phyloP scores from a whole-genome alignment of 2,329 filamentous ascomycete genomes.

The Calonectria ilicicola region DNA sequence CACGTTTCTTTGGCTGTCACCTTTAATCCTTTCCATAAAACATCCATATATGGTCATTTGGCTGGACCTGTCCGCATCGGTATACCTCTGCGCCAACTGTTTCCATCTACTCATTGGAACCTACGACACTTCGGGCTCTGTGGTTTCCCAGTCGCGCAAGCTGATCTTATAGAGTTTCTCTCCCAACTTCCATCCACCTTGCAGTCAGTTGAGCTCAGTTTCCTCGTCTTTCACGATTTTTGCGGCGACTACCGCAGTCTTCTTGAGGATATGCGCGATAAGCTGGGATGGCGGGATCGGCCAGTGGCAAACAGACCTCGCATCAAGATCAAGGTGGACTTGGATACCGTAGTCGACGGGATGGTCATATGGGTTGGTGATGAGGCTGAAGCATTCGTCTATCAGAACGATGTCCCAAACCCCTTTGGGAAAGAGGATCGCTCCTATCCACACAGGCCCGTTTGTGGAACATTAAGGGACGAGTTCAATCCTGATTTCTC shows the following conservation, averaged over 20 bases:
- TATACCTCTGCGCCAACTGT: background rate
- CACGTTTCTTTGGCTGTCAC: background rate
- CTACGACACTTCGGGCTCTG: background rate
- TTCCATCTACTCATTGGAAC: background rate
- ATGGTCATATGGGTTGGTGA: background rate
- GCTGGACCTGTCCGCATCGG: background rate
- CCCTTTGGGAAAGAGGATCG: background rate
- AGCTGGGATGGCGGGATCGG: background rate
- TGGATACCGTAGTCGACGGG: background rate
- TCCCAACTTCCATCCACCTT: background rate
- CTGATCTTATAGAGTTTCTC: background rate
- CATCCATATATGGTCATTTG: too few species aligned
- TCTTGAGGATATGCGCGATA: background rate
- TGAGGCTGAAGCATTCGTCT: background rate
- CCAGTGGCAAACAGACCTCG: background rate
- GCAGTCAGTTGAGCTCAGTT: background rate
- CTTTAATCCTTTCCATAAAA: too few species aligned
- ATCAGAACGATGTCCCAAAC: background rate
- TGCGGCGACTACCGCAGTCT: background rate
- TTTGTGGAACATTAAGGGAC: background rate
- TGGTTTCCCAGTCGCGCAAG: background rate
- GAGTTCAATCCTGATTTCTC: background rate
- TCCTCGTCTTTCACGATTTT: background rate
- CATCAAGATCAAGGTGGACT: background rate
- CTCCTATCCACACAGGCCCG: background rate